Evolutionary conservation across 257 asterid species (phyloP).

Genomic region (Salvia miltiorrhiza): DNA sequence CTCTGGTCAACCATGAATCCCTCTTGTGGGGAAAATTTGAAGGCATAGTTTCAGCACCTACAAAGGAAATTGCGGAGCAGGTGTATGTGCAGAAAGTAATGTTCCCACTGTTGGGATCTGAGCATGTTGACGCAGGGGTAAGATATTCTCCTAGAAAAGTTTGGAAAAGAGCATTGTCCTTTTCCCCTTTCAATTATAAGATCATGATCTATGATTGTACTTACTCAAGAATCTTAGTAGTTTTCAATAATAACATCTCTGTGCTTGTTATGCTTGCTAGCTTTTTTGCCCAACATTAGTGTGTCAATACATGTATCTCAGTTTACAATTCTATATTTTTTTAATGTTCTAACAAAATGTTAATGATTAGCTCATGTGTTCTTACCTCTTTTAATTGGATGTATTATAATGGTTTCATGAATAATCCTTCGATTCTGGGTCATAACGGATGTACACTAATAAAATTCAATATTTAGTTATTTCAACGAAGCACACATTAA

Average conservation of each 20-base stretch:
- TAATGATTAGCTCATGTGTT: not conserved
- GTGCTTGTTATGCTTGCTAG: constrained; percentile 5
- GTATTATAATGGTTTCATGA: not conserved
- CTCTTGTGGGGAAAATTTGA: constrained; percentile 62
- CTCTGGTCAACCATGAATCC: constrained; percentile 54
- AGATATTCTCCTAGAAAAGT: constrained; percentile 15
- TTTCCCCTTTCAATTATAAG: not conserved
- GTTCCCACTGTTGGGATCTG: constrained; percentile 72
- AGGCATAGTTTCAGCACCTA: constrained; percentile 67
- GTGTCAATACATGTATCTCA: not conserved
- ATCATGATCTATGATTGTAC: not conserved
- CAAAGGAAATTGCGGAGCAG: constrained; percentile 67
- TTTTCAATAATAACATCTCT: not conserved
- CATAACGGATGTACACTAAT: not conserved
- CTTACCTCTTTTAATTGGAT: not conserved
- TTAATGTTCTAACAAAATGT: not conserved
- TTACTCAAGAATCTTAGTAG: not conserved
- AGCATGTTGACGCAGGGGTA: constrained; percentile 94
- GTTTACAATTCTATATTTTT: not conserved
- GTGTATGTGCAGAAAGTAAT: constrained; percentile 71
- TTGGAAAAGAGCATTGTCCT: not conserved
- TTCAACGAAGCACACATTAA: not conserved
- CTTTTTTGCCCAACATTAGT: constrained; percentile 6
- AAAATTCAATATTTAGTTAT: not conserved
- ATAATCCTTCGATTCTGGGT: not conserved